phyloP scores from a whole-genome alignment of 1,284 basidiomycete species.

The Dichomitus squalens region DNA sequence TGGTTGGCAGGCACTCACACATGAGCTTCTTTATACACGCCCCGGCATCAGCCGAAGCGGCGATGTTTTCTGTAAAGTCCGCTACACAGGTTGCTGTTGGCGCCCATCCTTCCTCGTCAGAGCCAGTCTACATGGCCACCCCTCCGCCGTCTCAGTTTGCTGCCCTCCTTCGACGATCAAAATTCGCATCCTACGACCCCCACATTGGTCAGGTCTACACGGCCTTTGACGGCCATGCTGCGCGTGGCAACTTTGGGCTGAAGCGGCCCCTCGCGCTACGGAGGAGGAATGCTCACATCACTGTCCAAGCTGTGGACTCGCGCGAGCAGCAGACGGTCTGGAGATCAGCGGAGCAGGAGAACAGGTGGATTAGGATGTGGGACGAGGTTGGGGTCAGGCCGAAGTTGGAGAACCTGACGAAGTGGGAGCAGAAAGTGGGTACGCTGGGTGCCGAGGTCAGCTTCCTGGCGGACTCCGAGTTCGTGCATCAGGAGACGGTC shows the following conservation, averaged over 20 bases:
- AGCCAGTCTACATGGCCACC: slow-evolving; percentile 33
- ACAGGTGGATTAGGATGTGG: slow-evolving; percentile 63
- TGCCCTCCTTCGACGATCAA: slow-evolving; percentile 71
- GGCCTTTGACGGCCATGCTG: slow-evolving; percentile 63
- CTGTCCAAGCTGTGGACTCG: slow-evolving; percentile 63
- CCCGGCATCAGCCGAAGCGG: slow-evolving; percentile 21
- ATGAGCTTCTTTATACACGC: slow-evolving; percentile 19
- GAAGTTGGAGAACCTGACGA: slow-evolving; percentile 1
- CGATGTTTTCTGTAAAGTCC: slow-evolving; percentile 24
- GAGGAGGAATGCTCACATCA: slow-evolving; percentile 58
- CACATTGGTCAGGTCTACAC: slow-evolving; percentile 73
- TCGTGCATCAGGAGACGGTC: slow-evolving; percentile 22
- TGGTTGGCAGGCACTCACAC: background rate
- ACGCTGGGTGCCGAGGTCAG: slow-evolving; percentile 39
- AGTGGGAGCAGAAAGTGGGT: slow-evolving; percentile 15
- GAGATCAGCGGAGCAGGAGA: slow-evolving; percentile 63
- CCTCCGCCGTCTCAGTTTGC: slow-evolving; percentile 64
- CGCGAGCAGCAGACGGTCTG: slow-evolving; percentile 76
- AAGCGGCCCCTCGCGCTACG: slow-evolving; percentile 74
- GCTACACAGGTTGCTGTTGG: slow-evolving; percentile 6
- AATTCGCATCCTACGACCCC: slow-evolving; percentile 77
- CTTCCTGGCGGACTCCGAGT: slow-evolving; percentile 56
- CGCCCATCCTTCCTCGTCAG: slow-evolving; percentile 4
- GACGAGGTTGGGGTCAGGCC: slow-evolving; percentile 62
- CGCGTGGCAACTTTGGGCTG: slow-evolving; percentile 78